These are phyloP conservation scores for Suhomyces bribrorum DNA, from an alignment of 1,139 yeast genomes.

Conservation along the genomic window DNA sequence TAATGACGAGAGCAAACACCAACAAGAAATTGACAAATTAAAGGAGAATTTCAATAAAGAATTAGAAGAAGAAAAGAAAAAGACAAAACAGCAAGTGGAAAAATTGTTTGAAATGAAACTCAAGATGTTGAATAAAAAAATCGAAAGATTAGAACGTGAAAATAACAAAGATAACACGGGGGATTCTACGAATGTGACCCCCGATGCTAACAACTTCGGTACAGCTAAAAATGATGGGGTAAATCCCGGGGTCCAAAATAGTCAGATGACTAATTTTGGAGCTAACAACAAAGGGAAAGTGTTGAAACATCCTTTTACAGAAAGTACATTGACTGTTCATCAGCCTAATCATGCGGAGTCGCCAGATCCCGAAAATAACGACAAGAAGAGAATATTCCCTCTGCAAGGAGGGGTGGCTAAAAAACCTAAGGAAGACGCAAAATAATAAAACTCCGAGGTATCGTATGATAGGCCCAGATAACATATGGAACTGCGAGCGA, in stretches of 20 bases:
- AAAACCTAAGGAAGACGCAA: slow-evolving; percentile 11
- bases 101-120: slow-evolving; percentile 45
- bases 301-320: slow-evolving; percentile 29
- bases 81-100: slow-evolving; percentile 35
- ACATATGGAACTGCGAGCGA: no score
- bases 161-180: slow-evolving; percentile 9
- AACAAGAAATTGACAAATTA: slow-evolving; percentile 27
- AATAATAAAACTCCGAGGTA: neutral
- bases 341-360: slow-evolving; percentile 21
- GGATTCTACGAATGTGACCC: no score
- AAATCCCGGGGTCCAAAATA: no score
- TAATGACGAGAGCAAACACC: slow-evolving; percentile 16
- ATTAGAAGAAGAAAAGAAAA: slow-evolving; percentile 34
- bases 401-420: slow-evolving; percentile 10
- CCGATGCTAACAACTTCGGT: no score
- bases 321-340: slow-evolving; percentile 35
- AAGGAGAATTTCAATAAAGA: slow-evolving; percentile 30
- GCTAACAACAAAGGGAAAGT: slow-evolving; percentile 9
- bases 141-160: slow-evolving; percentile 35
- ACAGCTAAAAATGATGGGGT: no score
- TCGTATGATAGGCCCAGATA: neutral
- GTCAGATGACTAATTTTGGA: no score
- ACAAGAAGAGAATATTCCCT: slow-evolving; percentile 10
- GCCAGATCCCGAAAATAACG: slow-evolving; percentile 5
- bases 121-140: slow-evolving; percentile 45